Base-by-base conservation (phyloP, 1,284 basidiomycete species). In the Sanghuangporus sanghuang region DNA sequence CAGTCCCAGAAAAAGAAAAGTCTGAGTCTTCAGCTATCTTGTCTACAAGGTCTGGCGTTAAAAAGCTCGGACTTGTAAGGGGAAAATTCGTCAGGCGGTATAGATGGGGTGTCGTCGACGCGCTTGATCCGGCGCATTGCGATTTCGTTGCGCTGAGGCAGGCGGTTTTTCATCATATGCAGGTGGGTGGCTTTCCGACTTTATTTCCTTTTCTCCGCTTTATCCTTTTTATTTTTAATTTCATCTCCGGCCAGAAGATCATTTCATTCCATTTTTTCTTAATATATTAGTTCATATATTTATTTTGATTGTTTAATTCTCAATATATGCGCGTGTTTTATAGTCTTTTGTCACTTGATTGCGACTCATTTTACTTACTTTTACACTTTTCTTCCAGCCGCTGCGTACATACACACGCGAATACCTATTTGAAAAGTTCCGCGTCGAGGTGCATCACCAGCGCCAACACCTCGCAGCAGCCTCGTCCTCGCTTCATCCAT, bases 91-190 rank as follows among this genome's bases (percentile, higher is more conserved):
- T 82, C 50, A 83, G 91, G 61, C 82, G 74, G 68, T 92, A 89
- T 74, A 83, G 90, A 54, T 93, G 91, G 91, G 91, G 90, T 18
- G 81, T 76, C 66, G 77, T 93, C 69, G 89, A 93, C 73, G 86
- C 90, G 57, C 79, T 93, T 69, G 89, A 93, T 72, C 80, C 81
- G 42, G 81, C 73, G 59, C 92, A 93, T 71, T 87, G 86, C 70
- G 91, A 93, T 73, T 93, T 93, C 73, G 71, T 88, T 52, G 76
- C 84, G 56, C 81, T 93, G 63, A 85, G 90, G 65, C 79, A 79
- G 48, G 89, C 89, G 55, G 83, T 93, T 68, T 91, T 90, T 73
- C 86, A 89, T 73, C 89, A 90, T 73, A 91, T 90, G 88, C 83
- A 88, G 82, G 89, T 90, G 77, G 72, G 79, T 71, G 68, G 67